Base-by-base conservation (phyloP, 345 rosid species). In the Odontarrhena argentea region DNA sequence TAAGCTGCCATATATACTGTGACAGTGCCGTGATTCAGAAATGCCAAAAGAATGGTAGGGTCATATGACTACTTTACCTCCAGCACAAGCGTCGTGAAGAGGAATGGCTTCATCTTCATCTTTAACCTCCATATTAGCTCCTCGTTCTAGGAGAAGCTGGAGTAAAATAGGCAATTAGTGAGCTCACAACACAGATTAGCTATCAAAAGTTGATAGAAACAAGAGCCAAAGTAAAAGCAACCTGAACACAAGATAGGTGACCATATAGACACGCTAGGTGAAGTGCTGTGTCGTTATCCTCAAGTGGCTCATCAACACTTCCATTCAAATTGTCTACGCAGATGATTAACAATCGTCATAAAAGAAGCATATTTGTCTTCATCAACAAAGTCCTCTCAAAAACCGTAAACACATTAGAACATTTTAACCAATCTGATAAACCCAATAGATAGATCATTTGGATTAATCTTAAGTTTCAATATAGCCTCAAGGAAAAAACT, bases 41-140 rank as follows among this genome's bases (percentile, higher is more conserved):
- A 12, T 36, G 54, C 5, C 41, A 15, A 45, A 30, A 7, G 14
- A 61, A 56, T 22, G 8, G 52, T 15, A 38, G 46, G 9, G 5
- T 24, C 7, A 67, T 11, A 67, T 11, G 13, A 65, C 40, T 7
- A 6, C 0, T 74, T 75, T 69, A 93, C 97, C 97, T 76, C 94
- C 88, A 0, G 96, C 95, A 79, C 89, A 88, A 54, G 95, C 96
- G 84, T 90, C 99, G 60, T 94, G 99, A 55, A 94, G 62, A 71
- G 99, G 97, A 75, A 94, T 67, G 1, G 95, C 97, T 41, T 96
- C 99, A 9, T 94, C 97, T 79, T 88, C 97, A 70, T 94, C 99
- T 79, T 76, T 83, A 24, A 82, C 81, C 75, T 94, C 99, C 66
- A 94, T 57, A 70, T 78, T 64, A 70, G 97, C 97, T 32, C 97